phyloP scores from a whole-genome alignment of 1,284 basidiomycete genomes.

The Malassezia brasiliensis region DNA sequence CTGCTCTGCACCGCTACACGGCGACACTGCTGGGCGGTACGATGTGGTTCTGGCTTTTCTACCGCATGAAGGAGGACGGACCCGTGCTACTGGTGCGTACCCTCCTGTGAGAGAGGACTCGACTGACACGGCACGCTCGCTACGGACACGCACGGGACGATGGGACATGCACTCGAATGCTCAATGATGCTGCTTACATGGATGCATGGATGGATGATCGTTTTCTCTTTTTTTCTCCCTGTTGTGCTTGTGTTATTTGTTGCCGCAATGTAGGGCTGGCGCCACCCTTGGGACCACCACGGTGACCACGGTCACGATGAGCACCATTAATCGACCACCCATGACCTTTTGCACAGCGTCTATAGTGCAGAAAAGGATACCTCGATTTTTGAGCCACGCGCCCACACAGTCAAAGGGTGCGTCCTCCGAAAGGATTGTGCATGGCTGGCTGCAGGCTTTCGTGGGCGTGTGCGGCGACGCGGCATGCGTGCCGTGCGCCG shows the following conservation, averaged over 20 bases:
- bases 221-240: background rate
- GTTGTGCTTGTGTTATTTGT: background rate
- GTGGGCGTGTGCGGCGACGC: too few species aligned
- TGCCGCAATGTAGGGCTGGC: constrained; percentile 27
- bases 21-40: constrained; percentile 43
- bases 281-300: constrained; percentile 43
- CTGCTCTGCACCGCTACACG: constrained; percentile 35
- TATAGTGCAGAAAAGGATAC: background rate
- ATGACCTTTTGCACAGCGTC: background rate
- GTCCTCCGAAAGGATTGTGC: too few species aligned
- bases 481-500: too few species aligned
- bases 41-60: constrained; percentile 48
- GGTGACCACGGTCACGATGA: constrained; percentile 26
- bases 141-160: background rate
- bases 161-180: background rate
- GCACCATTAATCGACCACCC: constrained; percentile 16
- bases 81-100: constrained; percentile 38
- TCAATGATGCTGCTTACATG: background rate
- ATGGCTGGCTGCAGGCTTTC: too few species aligned
- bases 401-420: background rate
- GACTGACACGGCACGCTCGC: background rate
- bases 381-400: background rate
- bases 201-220: too few species aligned
- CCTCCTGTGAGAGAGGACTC: background rate
- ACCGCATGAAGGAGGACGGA: constrained; percentile 45